Evolutionary conservation across 208 protist genomes (phyloP).

Genomic region (Angomonas ambiguus): DNA sequence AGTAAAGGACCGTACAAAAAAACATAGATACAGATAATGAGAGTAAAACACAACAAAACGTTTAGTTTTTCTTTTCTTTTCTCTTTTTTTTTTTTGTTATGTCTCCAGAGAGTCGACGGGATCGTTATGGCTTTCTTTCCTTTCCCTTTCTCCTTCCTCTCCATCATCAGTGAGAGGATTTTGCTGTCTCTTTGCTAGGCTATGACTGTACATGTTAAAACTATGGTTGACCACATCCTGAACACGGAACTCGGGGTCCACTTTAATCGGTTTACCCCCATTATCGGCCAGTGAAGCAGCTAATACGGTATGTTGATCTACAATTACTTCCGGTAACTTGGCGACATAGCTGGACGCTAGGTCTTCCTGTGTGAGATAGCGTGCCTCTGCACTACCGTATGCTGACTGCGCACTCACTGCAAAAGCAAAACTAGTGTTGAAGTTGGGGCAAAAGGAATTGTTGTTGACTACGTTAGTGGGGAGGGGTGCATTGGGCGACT

Average conservation of each 20-base stretch:
- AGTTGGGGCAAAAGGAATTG: background rate
- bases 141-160: background rate
- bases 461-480: background rate
- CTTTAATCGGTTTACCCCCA: background rate
- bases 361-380: slow-evolving; percentile 36
- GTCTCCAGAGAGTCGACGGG: background rate
- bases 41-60: background rate
- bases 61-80: background rate
- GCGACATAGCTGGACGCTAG: background rate
- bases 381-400: slow-evolving; percentile 30
- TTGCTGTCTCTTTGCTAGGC: background rate
- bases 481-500: background rate
- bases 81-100: background rate
- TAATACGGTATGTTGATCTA: slow-evolving; percentile 5
- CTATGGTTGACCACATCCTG: background rate
- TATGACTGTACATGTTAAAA: slow-evolving; percentile 9
- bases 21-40: background rate
- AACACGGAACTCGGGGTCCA: background rate
- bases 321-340: background rate
- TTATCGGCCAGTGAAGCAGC: background rate
- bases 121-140: background rate
- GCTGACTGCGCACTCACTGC: slow-evolving; percentile 29
- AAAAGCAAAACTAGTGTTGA: background rate
- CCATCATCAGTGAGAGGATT: background rate
- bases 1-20: background rate